Evolutionary conservation across 1,284 basidiomycete species (phyloP).

Genomic region (Puccinia coronata): DNA sequence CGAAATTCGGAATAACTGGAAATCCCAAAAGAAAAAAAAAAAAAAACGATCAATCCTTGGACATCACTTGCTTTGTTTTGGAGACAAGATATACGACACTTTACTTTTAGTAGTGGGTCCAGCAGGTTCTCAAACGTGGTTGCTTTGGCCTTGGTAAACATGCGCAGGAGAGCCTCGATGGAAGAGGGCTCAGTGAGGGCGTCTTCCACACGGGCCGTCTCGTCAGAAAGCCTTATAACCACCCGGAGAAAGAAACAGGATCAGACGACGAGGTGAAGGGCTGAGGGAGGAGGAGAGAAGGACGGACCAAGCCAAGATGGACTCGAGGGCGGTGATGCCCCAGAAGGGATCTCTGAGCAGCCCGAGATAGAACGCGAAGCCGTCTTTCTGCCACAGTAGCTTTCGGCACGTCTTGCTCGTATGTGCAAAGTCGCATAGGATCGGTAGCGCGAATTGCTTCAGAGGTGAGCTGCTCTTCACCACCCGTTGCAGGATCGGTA

Average conservation of each 20-base stretch:
- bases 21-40: conserved; percentile 55
- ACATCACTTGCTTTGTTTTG: too few relatives aligned
- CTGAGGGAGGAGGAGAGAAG: background rate
- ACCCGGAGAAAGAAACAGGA: background rate
- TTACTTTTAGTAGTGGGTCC: conserved; percentile 66
- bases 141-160: conserved; percentile 83
- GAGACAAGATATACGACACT: too few relatives aligned
- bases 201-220: conserved; percentile 88
- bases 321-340: conserved; percentile 88
- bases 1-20: conserved; percentile 77
- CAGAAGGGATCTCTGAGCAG: conserved; percentile 91
- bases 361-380: conserved; percentile 72
- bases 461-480: conserved; percentile 83
- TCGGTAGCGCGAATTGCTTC: conserved; percentile 93
- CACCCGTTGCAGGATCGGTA: conserved; percentile 83
- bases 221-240: conserved; percentile 77
- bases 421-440: conserved; percentile 89
- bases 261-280: background rate
- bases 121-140: conserved; percentile 93
- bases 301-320: conserved; percentile 80
- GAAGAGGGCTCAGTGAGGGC: conserved; percentile 72
- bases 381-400: conserved; percentile 83
- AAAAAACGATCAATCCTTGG: too few relatives aligned
- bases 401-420: conserved; percentile 87
- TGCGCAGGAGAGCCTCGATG: conserved; percentile 73